Evolutionary conservation across 2,329 filamentous ascomycete species (phyloP), one percentile per base, ranked within the genome.

Genomic region (Pseudopyricularia javanii): DNA sequence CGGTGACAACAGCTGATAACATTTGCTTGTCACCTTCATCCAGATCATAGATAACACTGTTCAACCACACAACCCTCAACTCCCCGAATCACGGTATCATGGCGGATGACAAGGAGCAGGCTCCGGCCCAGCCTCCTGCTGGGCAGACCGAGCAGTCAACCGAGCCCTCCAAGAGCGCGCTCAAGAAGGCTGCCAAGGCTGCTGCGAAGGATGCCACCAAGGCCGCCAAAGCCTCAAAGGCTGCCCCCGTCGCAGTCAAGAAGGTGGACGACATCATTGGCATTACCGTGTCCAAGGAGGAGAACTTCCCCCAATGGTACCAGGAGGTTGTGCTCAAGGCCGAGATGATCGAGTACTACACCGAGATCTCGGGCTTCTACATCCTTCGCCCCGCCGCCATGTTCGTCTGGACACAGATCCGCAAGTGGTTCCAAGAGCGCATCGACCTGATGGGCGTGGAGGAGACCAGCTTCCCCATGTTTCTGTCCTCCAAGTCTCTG

Each of bases 251-350:
- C 33, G 71, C 76, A 52, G 75, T 75, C 61, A 82, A 82, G 71
- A 81, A 82, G 70, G 61, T 70, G 9, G 78, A 81, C 64, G 79
- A 83, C 58, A 80, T 94, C 59, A 94, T 93, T 62, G 91, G 91
- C 58, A 95, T 96, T 63, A 93, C 91, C 57, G 82, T 86, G 56
- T 78, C 79, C 58, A 97, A 96, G 71, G 75, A 85, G 49, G 85
- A 87, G 49, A 89, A 97, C 71, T 93, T 98, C 66, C 78, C 88
- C 50, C 83, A 84, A 70, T 98, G 93, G 93, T 98, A 98, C 71
- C 89, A 95, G 72, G 91, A 98, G 72, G 88, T 97, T 56, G 86
- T 98, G 54, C 83, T 91, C 64, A 98, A 98, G 79, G 88, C 89
- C 61, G 89, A 96, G 67, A 88, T 98, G 86, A 85, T 97, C 62